Evolutionary conservation across 75 land plant species (phyloP), one percentile per base, ranked within the genome.

Genomic region (Sequoiadendron giganteum): DNA sequence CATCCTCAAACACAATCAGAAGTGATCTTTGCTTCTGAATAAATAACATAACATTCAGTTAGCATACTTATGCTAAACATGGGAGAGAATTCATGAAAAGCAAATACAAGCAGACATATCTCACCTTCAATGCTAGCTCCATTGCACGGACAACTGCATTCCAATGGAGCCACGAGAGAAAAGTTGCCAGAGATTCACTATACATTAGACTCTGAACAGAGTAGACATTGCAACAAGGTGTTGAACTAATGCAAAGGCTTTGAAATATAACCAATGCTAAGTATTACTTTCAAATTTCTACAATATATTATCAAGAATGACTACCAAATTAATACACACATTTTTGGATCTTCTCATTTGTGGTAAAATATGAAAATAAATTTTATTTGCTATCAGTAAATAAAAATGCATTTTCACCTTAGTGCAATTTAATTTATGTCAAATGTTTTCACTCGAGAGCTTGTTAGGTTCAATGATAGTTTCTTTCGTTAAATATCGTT

Each of bases 1-100:
- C 94, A 94, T 97, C 99, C 88, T 97, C 98, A 68, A 97, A 91
- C 65, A 97, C 94, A 86, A 97, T 93, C 38, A 97, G 85, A 45
- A 97, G 88, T 61, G 96, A 89, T 79, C 96, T 91, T 86, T 94
- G 93, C 82, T 88, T 93, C 99, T 96, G 89, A 87, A 70, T 5
- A 39, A 88, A 70, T 68, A 43, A 42, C 19, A 36, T 13, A 84
- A 78, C 73, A 83, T 78, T 15, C 49, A 77, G 56, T 79, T 79
- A 40, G 36, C 82, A 79, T 79, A 18, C 19, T 79, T 79, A 56
- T 19, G 30, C 16, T 9, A 86, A 55, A 42, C 68, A 86, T 0
- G 36, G 25, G 13, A 45, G 32, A 54, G 39, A 10, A 55, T 70
- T n/a, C 3, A 14, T 13, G 25, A 85, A 85, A 15, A 8, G 9